Base-by-base conservation (phyloP, 208 protist genomes). In the Leishmania martiniquensis region DNA sequence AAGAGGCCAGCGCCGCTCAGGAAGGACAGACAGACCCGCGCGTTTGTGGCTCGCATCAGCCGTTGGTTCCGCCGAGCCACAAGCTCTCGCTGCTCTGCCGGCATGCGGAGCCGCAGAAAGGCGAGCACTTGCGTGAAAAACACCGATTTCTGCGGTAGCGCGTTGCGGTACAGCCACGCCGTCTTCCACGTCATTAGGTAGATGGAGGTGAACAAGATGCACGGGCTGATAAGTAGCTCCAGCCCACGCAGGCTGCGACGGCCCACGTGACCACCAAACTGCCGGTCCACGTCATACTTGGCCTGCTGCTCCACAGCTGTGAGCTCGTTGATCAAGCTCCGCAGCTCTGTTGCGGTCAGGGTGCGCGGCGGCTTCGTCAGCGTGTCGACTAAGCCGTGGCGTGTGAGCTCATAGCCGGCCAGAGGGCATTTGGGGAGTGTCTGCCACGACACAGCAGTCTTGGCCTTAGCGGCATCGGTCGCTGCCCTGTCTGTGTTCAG, bases 181-280 rank as follows among this genome's bases (percentile, higher is more conserved):
- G 89, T 81, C 73, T 95, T 95, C 85, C 85, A 93, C 4, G 90
- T 87, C 82, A 89, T 89, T 34, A 95, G 80, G 70, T 96, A 96
- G 47, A 93, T 44, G 13, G 91, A 91, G 4, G 68, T 81, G 25
- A 91, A 65, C 49, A 91, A 87, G 42, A 96, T 81, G 37, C 78
- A 85, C 1, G 91, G 89, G 71, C 85, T 95, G 51, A 95, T 76
- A 44, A 94, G 49, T 0, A 94, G 70, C 80, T 94, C 89, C 47
- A 95, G 55, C 0, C 89, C 88, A 70, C 87, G 88, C 37, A 83
- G 76, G 42, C 82, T 75, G 34, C 91, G 79, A 62, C 71, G 81
- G 76, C 86, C 82, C 54, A 96, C 83, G 55, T 95, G 86, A 13
- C 65, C 37, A 3, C 80, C 60, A 34, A 95, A 89, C 42, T 89